Evolutionary conservation across 1,284 basidiomycete species (phyloP), one percentile per base, ranked within the genome.

Genomic region (Pascua guehoae): DNA sequence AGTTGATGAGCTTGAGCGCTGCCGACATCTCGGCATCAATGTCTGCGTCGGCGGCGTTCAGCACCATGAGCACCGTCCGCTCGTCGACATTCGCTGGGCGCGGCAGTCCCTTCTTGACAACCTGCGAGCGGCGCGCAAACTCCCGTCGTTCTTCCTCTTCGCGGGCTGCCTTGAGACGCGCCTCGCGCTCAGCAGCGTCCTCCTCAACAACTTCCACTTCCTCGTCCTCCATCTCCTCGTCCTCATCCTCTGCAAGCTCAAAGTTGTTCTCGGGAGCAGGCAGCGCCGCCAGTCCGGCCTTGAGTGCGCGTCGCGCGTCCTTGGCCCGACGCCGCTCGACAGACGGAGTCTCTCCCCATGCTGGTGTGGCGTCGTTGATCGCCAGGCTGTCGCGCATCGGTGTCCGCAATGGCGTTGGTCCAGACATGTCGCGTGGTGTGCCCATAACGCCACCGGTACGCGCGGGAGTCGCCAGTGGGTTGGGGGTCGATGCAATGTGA

Each of bases 241-340:
- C 84, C 58, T 92, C 91, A 5, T 91, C 91, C 5, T 97, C 86
- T 24, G 95, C 84, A 45, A 99, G 80, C 76, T 98, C 94, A 69
- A 98, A 98, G 76, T 98, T 95, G 75, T 98, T 98, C 79, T 97
- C 92, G 0, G 96, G 94, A 64, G 86, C 87, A 0, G 96, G 96
- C 15, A 99, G 81, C 60, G 79, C 86, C 72, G 83, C 83, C 74
- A 99, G 96, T 1, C 89, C 89, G 16, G 86, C 83, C 66, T 87
- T 83, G 51, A 98, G 82, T 2, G 88, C 85, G 45, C 85, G 83
- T 70, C 88, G 88, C 12, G 84, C 81, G 42, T 86, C 84, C 56
- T 82, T 82, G 16, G 78, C 73, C 15, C 85, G 85, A 47, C 86
- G 75, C 12, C 86, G 84, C 57, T 87, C 83, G 54, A 89, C 88